Base-by-base conservation (phyloP, 2,329 filamentous ascomycete species). In the Penicillium capsulatum region DNA sequence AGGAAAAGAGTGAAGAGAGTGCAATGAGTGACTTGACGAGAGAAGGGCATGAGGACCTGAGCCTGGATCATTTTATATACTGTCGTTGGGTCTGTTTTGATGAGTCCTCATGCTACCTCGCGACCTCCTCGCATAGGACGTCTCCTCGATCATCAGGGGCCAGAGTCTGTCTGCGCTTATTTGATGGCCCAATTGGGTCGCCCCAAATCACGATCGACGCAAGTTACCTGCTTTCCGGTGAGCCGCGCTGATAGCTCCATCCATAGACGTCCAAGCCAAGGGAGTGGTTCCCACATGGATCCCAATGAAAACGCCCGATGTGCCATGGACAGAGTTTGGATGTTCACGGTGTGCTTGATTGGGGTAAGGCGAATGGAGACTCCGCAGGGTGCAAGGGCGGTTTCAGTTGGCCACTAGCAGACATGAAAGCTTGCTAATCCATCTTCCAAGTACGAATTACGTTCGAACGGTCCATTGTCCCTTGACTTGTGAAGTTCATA, bases 31-130 rank as follows among this genome's bases (percentile, higher is more conserved):
- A 45, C 40, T 54, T 53, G 48, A 17, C 16, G 19, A 31, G 7
- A 13, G 13, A 33, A 34, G 13, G 14, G 3, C 7, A n/a, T 13
- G 28, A 28, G 17, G 20, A 9, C 17, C 9, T 34, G 43, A 36
- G n/a, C 15, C 17, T 7, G 31, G 17, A 17, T 27, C 22, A 15
- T 20, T 17, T 55, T 61, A 55, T 55, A 61, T 60, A 57, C 40
- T 42, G n/a, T 29, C 36, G 19, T 17, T 7, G 16, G 20, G 8
- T 6, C 38, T 42, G 30, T 51, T 44, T 37, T 48, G 36, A 31
- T 36, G 40, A 45, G 36, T 17, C 19, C 31, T 19, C 44, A 41
- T 42, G 39, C 27, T 32, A 36, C n/a, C 17, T 43, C 17, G 9
- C 19, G 16, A 36, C 26, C 38, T 42, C 49, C 50, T 54, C 43